phyloP scores from a whole-genome alignment of 805 yeast species.

The Pichia cephalocereana region DNA sequence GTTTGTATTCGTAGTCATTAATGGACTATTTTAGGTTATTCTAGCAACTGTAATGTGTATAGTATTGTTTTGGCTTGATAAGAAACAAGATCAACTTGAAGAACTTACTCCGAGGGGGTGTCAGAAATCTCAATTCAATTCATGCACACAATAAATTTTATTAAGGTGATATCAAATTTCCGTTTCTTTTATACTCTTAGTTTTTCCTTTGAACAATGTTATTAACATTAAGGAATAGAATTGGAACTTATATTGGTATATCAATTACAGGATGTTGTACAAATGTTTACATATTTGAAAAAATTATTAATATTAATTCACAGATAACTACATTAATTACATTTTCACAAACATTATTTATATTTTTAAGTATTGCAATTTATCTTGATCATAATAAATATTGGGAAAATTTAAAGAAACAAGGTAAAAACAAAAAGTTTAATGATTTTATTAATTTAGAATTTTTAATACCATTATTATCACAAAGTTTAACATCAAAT shows the following conservation, averaged over 20 bases:
- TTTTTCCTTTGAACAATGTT: no score
- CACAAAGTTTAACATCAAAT: slow-evolving; percentile 43
- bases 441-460: slow-evolving; percentile 20
- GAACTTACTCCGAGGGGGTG: no score
- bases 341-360: slow-evolving; percentile 45
- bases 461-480: slow-evolving; percentile 34
- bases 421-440: neutral
- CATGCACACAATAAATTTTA: no score
- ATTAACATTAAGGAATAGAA: no score
- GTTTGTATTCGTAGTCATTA: neutral
- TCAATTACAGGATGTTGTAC: slow-evolving; percentile 40
- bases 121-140: no score
- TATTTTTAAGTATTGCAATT: slow-evolving; percentile 35
- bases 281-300: slow-evolving; percentile 57
- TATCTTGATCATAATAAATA: slow-evolving; percentile 18
- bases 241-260: neutral
- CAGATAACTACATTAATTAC: slow-evolving; percentile 45
- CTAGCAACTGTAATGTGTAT: neutral
- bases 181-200: no score
- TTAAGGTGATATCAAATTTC: no score
- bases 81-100: no score
- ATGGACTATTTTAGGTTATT: neutral
- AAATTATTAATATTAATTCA: slow-evolving; percentile 31
- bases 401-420: neutral
- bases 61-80: no score